These are phyloP conservation scores for Cyclocybe aegerita DNA, from an alignment of 768 basidiomycete species.

Conservation along the genomic window DNA sequence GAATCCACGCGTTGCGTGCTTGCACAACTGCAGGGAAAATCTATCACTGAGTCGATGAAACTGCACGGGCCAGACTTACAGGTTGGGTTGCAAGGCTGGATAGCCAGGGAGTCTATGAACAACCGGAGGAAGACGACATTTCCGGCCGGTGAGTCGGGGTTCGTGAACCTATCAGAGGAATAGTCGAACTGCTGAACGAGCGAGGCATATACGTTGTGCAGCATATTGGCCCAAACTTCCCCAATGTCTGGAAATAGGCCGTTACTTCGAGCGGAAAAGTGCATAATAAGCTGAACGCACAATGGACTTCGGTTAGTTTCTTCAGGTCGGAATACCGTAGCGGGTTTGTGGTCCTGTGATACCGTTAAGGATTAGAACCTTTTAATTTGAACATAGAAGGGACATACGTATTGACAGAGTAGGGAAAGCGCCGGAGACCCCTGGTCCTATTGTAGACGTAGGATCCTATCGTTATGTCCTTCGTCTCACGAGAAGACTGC, in stretches of 20 bases:
- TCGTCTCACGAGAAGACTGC: conserved; percentile 34
- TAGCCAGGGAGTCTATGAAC: no score
- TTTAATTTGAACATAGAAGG: conserved; percentile 5
- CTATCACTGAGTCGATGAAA: no score
- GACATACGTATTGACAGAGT: conserved; percentile 46
- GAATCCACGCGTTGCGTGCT: conserved; percentile 51
- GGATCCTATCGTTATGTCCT: conserved; percentile 42
- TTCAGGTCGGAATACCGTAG: conserved; percentile 39
- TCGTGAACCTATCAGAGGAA: no score
- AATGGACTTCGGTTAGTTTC: conserved; percentile 42
- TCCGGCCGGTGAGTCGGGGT: no score
- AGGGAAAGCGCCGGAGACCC: conserved; percentile 56
- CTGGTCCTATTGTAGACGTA: conserved; percentile 46
- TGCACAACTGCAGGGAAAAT: conserved; percentile 30
- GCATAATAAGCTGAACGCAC: conserved; percentile 24
- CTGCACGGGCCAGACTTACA: no score
- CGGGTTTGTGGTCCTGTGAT: conserved; percentile 37
- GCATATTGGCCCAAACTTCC: conserved; percentile 53
- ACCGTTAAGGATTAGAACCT: background rate
- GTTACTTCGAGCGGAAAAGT: background rate
- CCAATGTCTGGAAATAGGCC: conserved; percentile 41
- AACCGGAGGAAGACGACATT: no score
- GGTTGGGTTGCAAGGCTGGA: no score
- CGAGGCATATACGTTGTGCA: conserved; percentile 41
- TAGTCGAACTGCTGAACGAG: conserved; percentile 25